A percentile compares a stretch with the other conserved stretches of the same genome.
phyloP scores from a whole-genome alignment of 2,329 filamentous ascomycete genomes.

The Fusarium longipes region DNA sequence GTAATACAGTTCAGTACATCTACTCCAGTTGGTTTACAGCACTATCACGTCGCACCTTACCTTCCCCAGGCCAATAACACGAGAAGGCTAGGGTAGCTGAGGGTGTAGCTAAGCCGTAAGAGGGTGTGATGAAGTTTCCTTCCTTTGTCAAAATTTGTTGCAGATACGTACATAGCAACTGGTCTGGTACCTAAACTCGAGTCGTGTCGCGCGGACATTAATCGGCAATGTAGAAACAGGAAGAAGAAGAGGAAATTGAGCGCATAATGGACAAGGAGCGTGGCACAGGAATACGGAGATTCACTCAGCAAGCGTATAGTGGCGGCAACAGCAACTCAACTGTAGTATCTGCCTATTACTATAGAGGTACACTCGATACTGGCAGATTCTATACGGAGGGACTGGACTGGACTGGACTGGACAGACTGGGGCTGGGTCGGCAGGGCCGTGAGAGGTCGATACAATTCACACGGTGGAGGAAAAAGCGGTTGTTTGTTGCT shows the following conservation, averaged over 20 bases:
- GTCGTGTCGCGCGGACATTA: constrained; percentile 30
- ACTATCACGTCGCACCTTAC: constrained; percentile 21
- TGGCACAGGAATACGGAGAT: constrained; percentile 14
- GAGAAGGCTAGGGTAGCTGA: constrained; percentile 27
- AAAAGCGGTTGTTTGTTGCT: constrained; percentile 32
- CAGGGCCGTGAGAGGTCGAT: constrained; percentile 38
- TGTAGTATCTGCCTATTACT: constrained; percentile 7
- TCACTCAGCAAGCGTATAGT: constrained; percentile 18
- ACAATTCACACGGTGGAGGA: constrained; percentile 45
- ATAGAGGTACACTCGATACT: constrained; percentile 15
- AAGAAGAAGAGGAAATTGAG: constrained; percentile 16
- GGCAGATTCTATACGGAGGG: background rate
- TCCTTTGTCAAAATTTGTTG: constrained; percentile 18
- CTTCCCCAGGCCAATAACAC: constrained; percentile 18
- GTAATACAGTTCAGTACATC: background rate
- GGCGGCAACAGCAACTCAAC: constrained; percentile 22
- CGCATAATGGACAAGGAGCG: constrained; percentile 19
- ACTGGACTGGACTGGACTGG: constrained; percentile 7
- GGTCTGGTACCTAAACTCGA: constrained; percentile 33
- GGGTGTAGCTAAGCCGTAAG: constrained; percentile 27
- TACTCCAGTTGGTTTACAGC: constrained; percentile 10
- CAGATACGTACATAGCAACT: constrained; percentile 10
- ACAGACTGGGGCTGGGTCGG: constrained; percentile 21
- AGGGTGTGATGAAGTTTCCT: constrained; percentile 37
- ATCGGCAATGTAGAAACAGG: constrained; percentile 27